These are phyloP conservation scores for Alternaria tenuissima DNA, from an alignment of 2,329 filamentous ascomycete species.

Conservation along the genomic window DNA sequence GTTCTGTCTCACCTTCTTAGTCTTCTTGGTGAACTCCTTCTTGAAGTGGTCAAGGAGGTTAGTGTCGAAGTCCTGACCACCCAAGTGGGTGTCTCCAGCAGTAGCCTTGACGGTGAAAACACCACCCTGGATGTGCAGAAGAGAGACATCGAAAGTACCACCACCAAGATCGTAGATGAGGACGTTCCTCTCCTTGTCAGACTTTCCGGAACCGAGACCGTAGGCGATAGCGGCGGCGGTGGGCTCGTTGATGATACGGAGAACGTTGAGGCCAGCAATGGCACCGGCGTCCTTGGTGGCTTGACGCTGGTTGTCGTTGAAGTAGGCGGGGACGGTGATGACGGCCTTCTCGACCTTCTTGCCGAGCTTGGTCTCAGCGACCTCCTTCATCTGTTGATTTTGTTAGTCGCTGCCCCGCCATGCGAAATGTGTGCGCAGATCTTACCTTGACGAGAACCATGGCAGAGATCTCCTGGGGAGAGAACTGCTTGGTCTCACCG, in stretches of 20 bases:
- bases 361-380: slow-evolving; percentile 96
- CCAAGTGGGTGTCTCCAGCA: slow-evolving; percentile 94
- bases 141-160: slow-evolving; percentile 99
- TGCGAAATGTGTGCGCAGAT: slow-evolving; percentile 2
- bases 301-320: slow-evolving; percentile 99
- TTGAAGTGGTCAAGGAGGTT: slow-evolving; percentile 96
- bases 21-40: slow-evolving; percentile 88
- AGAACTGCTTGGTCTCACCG: slow-evolving; percentile 93
- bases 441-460: slow-evolving; percentile 97
- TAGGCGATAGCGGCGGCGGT: slow-evolving; percentile 98
- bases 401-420: slow-evolving; percentile 29
- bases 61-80: slow-evolving; percentile 93
- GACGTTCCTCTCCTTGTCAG: slow-evolving; percentile 97
- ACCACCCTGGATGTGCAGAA: slow-evolving; percentile 98
- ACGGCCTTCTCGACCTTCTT: slow-evolving; percentile 99
- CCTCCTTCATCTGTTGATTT: slow-evolving; percentile 88
- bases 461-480: slow-evolving; percentile 97
- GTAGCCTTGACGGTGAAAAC: slow-evolving; percentile 99
- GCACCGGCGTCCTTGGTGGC: slow-evolving; percentile 99
- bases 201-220: slow-evolving; percentile 93
- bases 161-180: slow-evolving; percentile 99
- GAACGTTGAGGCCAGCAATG: slow-evolving; percentile 95
- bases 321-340: slow-evolving; percentile 98
- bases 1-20: slow-evolving; percentile 42
- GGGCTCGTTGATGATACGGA: slow-evolving; percentile 99